phyloP scores from a whole-genome alignment of 2,329 filamentous ascomycete species.

The Dothidotthia symphoricarpi region DNA sequence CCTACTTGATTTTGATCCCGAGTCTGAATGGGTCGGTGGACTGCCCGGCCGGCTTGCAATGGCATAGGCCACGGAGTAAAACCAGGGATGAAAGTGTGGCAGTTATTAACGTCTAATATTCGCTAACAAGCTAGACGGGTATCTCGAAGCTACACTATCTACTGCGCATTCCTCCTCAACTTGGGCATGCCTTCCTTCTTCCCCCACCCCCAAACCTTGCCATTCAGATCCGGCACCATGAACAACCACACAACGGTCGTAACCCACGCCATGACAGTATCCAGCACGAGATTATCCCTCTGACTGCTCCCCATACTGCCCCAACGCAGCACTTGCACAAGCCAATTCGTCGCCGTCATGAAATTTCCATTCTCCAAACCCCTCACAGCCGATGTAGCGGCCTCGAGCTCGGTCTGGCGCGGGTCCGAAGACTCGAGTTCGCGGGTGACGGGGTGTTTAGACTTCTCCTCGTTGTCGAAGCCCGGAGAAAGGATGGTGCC shows the following conservation, averaged over 20 bases:
- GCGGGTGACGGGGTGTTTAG: slow-evolving; percentile 78
- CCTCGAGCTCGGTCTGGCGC: slow-evolving; percentile 72
- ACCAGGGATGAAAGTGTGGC: neutral
- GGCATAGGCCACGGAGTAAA: neutral
- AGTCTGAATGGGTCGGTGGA: too few species aligned
- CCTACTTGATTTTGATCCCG: too few species aligned
- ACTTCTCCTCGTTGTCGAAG: slow-evolving; percentile 69
- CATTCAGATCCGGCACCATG: slow-evolving; percentile 57
- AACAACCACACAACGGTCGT: slow-evolving; percentile 56
- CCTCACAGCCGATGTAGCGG: slow-evolving; percentile 67
- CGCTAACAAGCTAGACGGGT: neutral
- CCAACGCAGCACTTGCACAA: slow-evolving; percentile 71
- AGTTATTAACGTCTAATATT: neutral
- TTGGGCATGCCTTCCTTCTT: slow-evolving; percentile 52
- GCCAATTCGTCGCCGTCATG: slow-evolving; percentile 70
- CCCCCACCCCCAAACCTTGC: slow-evolving; percentile 58
- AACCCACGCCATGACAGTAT: slow-evolving; percentile 56
- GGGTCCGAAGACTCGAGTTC: slow-evolving; percentile 81
- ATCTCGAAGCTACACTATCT: slow-evolving; percentile 1
- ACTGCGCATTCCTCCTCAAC: slow-evolving; percentile 29
- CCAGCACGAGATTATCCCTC: slow-evolving; percentile 53
- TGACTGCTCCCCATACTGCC: slow-evolving; percentile 53
- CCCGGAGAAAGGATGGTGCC: slow-evolving; percentile 79
- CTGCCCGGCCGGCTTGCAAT: too few species aligned
- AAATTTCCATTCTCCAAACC: slow-evolving; percentile 80